A percentile compares a stretch with the other conserved stretches of the same genome.
phyloP scores from a whole-genome alignment of 164 flowering plant species.

The Stephania yunnanensis region DNA sequence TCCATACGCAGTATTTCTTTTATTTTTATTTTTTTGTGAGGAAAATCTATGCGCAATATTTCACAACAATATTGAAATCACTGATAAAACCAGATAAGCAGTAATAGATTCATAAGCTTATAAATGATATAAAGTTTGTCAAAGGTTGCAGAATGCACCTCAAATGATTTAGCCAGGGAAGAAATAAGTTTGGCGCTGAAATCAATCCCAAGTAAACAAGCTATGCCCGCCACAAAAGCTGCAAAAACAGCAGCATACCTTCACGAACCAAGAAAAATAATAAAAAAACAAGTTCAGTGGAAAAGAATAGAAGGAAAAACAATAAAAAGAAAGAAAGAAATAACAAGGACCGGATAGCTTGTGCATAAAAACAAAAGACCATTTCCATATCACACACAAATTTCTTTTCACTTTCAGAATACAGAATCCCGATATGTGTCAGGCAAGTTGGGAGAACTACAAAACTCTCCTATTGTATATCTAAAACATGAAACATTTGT shows the following conservation, averaged over 20 bases:
- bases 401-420: background rate
- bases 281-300: slow-evolving; percentile 1
- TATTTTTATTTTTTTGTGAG: background rate
- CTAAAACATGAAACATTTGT: background rate
- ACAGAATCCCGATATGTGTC: background rate
- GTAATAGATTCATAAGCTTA: background rate
- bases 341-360: background rate
- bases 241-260: slow-evolving; percentile 95
- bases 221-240: slow-evolving; percentile 91
- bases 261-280: slow-evolving; percentile 15
- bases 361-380: background rate
- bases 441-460: background rate
- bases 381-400: background rate
- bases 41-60: background rate
- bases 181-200: slow-evolving; percentile 87
- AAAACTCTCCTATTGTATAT: background rate
- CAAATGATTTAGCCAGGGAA: slow-evolving; percentile 70
- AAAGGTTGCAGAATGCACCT: slow-evolving; percentile 39
- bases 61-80: background rate
- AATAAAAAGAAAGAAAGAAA: background rate
- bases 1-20: background rate
- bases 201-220: slow-evolving; percentile 71
- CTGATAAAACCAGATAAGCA: background rate
- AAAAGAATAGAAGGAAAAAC: background rate
- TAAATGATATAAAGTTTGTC: background rate